Base-by-base conservation (phyloP, 2,329 filamentous ascomycete genomes). In the Paecilomyces dactylethromorphus region DNA sequence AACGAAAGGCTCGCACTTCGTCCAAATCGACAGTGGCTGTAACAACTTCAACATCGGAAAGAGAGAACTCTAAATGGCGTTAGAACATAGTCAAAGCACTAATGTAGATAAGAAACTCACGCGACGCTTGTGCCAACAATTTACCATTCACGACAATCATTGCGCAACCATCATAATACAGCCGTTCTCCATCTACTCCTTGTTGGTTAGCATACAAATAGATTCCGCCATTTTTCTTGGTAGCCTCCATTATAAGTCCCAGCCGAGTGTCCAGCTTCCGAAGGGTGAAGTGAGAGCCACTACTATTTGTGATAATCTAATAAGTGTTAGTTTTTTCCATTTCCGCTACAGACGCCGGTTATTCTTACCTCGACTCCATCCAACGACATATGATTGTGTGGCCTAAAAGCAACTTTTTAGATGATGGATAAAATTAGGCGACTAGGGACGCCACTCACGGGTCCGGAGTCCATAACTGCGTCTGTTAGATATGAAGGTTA, bases 301-400 rank as follows among this genome's bases (percentile, higher is more conserved):
- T 57, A n/a, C 18, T 45, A 18, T 45, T 45, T 8, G 18, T 56
- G 55, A 51, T 51, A 7, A 56, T 51, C 21, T 53, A 32, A n/a
- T 7, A 22, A 33, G 32, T 7, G 51, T 54, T 29, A 58, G 49
- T 29, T 35, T 18, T 18, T 18, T 18, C 26, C 33, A 33, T 22
- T 15, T 33, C 13, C 7, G 10, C 1, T 12, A 55, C 22, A 33
- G 24, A 6, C 29, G 26, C 29, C 31, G 22, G 72, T 92, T 6
- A 84, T 84, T 62, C 89, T 81, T 57, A 90, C 84, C 66, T 90
- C 89, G 8, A 84, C 83, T 1, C 89, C 90, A 63, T 89, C 82
- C 1, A 91, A 76, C 13, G 81, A 81, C 79, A 85, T 84, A 22
- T 78, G 71, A 21, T 80, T 81, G 60, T 84, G 82, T 1, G 84